A percentile compares a stretch with the other conserved stretches of the same genome.
phyloP scores from a whole-genome alignment of 129 eudicot genomes.

The Centaurea solstitialis region DNA sequence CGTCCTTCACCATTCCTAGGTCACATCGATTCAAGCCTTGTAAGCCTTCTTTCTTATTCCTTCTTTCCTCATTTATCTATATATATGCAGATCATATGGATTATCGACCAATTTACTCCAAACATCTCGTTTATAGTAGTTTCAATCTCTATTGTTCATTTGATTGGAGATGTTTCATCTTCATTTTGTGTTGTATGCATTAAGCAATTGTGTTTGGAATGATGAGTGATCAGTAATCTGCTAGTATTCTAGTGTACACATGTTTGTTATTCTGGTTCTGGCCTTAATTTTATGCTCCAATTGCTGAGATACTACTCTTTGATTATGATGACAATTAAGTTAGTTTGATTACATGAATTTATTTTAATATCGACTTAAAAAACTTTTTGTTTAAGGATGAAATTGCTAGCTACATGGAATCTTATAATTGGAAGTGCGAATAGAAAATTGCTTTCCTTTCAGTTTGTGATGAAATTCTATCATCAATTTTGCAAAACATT shows the following conservation, averaged over 20 bases:
- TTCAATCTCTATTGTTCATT: not conserved
- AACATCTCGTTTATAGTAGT: not conserved
- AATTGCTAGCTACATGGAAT: not conserved
- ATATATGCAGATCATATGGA: not conserved
- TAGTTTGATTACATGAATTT: not conserved
- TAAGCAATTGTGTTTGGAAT: not conserved
- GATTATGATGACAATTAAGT: not conserved
- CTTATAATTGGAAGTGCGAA: not conserved
- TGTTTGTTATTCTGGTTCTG: not conserved
- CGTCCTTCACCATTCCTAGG: constrained; percentile 64
- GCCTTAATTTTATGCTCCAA: not conserved
- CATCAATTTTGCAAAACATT: not conserved
- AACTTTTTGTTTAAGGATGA: not conserved
- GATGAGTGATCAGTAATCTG: constrained; percentile 13
- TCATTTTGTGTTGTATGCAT: not conserved
- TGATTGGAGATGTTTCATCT: not conserved
- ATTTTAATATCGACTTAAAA: not conserved
- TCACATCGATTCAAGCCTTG: constrained; percentile 31
- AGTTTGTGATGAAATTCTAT: not conserved
- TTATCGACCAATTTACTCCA: not conserved
- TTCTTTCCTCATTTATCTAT: not conserved
- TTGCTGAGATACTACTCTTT: not conserved
- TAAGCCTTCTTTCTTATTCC: too few species aligned
- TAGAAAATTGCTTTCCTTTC: not conserved
- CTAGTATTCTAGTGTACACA: not conserved